A percentile compares a stretch with the other conserved stretches of the same genome.
Conservation (phyloP, 345 rosid genomes). For the Melaleuca alternifolia region DNA sequence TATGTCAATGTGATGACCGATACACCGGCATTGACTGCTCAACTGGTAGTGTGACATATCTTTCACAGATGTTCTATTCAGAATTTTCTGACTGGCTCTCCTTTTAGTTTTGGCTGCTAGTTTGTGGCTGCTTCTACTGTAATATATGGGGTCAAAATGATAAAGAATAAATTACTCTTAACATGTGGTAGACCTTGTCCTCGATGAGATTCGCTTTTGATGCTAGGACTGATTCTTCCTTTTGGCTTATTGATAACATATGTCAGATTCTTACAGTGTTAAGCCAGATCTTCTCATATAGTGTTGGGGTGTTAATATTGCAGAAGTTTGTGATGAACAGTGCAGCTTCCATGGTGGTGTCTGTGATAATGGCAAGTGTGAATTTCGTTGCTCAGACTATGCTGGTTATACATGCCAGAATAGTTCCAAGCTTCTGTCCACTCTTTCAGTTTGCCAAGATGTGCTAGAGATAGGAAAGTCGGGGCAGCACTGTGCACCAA, state of each 20-base stretch:
- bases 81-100: background rate
- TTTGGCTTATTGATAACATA: background rate
- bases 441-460: conserved; percentile 77
- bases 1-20: conserved; percentile 66
- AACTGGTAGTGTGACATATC: conserved; percentile 44
- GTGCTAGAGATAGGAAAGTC: conserved; percentile 65
- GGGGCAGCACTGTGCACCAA: conserved; percentile 92
- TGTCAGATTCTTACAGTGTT: background rate
- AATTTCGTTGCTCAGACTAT: conserved; percentile 98
- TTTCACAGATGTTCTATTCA: background rate
- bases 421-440: conserved; percentile 74
- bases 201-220: background rate
- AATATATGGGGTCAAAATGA: background rate
- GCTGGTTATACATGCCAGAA: conserved; percentile 98
- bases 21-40: conserved; percentile 93
- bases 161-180: background rate
- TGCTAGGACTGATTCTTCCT: background rate
- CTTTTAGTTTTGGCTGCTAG: background rate
- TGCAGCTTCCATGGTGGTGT: conserved; percentile 99
- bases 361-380: conserved; percentile 98
- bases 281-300: background rate
- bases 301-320: background rate
- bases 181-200: background rate
- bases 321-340: conserved; percentile 97
- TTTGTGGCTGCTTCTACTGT: background rate